Evolutionary conservation across 371 early-diverging fungal species (phyloP), one percentile per base, ranked within the genome.

Genomic region (Apophysomyces elegans): DNA sequence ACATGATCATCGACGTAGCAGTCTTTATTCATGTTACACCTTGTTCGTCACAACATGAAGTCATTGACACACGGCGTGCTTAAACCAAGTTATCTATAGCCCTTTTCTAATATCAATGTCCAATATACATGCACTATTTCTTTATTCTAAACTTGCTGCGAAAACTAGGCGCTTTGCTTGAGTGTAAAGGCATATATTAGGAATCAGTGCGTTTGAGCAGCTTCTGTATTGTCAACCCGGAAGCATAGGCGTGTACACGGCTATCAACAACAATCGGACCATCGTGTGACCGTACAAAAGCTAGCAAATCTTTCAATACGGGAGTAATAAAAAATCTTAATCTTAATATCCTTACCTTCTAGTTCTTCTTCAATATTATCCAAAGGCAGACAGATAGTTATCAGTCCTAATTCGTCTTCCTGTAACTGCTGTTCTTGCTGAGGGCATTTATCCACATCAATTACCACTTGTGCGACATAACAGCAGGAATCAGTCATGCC

Each of bases 401-500:
- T 81, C 14, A 88, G 64, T 47, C 87, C 86, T 83, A 83, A 86
- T 66, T 88, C 88, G 58, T 86, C 88, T 0, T 69, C 77, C 43
- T 86, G 84, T 13, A 75, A 66, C 8, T 67, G 69, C 60, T 67
- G 32, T 60, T 45, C 8, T 66, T 70, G 44, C 39, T 47, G 37
- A 16, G 56, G 43, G 35, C 16, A 43, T 50, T 18, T 18, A 7
- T 50, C 21, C 47, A 47, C 32, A 70, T 69, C 65, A 58, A 77
- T 71, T 11, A 65, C 71, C 18, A 82, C 69, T 26, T 75, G 64
- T 14, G 78, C 87, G 18, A 85, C 70, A 26, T 70, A 75, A 8
- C 86, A 79, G 37, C 81, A 80, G 3, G 88, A 87, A 46, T 80
- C 76, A 8, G 85, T 84, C 60, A 90, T 39, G 1, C 87, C 88